A percentile compares a stretch with the other conserved stretches of the same genome.
phyloP scores from a whole-genome alignment of 1,284 basidiomycete genomes.

The Erythrobasidium hasegawianum region DNA sequence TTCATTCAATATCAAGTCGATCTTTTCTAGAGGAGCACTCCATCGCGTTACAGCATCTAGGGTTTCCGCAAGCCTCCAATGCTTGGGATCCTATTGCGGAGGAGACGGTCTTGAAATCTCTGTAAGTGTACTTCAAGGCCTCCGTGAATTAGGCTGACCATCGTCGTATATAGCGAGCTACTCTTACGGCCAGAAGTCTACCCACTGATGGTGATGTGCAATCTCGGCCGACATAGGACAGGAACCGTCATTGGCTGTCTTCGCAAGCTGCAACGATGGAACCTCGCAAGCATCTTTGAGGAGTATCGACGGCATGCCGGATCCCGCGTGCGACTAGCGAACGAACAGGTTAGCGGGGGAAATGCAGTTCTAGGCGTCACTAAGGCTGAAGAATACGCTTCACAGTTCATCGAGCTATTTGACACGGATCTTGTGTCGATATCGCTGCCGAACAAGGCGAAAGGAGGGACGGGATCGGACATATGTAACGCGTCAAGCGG shows the following conservation, averaged over 20 bases:
- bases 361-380: background rate
- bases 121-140: slow-evolving; percentile 38
- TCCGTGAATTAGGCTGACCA: background rate
- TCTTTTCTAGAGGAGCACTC: slow-evolving; percentile 38
- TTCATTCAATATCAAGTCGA: slow-evolving; percentile 25
- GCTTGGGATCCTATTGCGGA: slow-evolving; percentile 53
- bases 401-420: slow-evolving; percentile 57
- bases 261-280: slow-evolving; percentile 56
- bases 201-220: slow-evolving; percentile 56
- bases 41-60: slow-evolving; percentile 49
- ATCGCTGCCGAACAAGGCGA: slow-evolving; percentile 31
- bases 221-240: slow-evolving; percentile 56
- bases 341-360: slow-evolving; percentile 50
- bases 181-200: slow-evolving; percentile 54
- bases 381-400: background rate
- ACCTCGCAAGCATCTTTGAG: slow-evolving; percentile 56
- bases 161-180: slow-evolving; percentile 45
- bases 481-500: too few species aligned
- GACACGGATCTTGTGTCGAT: slow-evolving; percentile 54
- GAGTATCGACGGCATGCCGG: slow-evolving; percentile 56
- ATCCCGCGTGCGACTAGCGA: slow-evolving; percentile 55
- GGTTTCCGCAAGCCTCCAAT: slow-evolving; percentile 50
- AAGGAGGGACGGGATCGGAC: background rate
- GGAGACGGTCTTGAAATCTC: slow-evolving; percentile 55
- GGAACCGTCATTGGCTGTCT: slow-evolving; percentile 58